phyloP scores from a whole-genome alignment of 805 yeast species.

The Candida peoriensis region DNA sequence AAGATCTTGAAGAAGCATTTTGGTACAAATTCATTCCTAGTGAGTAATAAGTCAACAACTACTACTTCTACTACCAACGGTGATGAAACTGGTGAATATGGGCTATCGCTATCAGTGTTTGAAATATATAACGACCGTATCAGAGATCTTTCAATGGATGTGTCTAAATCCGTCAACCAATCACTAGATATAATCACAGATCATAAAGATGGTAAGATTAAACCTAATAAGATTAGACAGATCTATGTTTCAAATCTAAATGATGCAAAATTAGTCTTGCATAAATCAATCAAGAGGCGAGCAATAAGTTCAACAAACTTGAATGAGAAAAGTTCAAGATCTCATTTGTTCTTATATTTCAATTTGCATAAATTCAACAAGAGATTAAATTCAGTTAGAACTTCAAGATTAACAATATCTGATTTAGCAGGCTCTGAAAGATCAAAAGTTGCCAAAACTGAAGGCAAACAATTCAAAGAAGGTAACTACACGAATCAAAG shows the following conservation, averaged over 20 bases:
- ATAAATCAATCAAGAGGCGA: slow-evolving; percentile 34
- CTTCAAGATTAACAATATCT: slow-evolving; percentile 40
- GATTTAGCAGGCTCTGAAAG: slow-evolving; percentile 54
- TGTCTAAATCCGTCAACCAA: slow-evolving; percentile 21
- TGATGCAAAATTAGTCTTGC: slow-evolving; percentile 34
- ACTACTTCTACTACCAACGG: slow-evolving; percentile 15
- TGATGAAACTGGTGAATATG: slow-evolving; percentile 23
- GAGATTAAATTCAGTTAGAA: slow-evolving; percentile 14
- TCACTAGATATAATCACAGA: slow-evolving; percentile 39
- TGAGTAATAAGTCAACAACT: slow-evolving; percentile 11
- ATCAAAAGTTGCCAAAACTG: slow-evolving; percentile 39
- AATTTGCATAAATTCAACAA: slow-evolving; percentile 30
- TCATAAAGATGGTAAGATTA: slow-evolving; percentile 37
- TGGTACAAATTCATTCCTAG: slow-evolving; percentile 19
- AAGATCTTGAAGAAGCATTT: slow-evolving; percentile 15
- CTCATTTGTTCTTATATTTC: slow-evolving; percentile 46
- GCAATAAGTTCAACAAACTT: slow-evolving; percentile 39
- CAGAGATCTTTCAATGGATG: slow-evolving; percentile 32
- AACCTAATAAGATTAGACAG: slow-evolving; percentile 38
- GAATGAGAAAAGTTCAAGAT: slow-evolving; percentile 42
- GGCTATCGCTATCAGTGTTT: slow-evolving; percentile 45
- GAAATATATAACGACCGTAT: slow-evolving; percentile 47
- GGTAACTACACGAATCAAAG: slow-evolving; percentile 46
- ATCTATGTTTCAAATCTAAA: slow-evolving; percentile 31
- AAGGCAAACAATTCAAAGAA: slow-evolving; percentile 41